These are phyloP conservation scores for Septoria linicola DNA, from an alignment of 2,329 filamentous ascomycete species.

Conservation along the genomic window DNA sequence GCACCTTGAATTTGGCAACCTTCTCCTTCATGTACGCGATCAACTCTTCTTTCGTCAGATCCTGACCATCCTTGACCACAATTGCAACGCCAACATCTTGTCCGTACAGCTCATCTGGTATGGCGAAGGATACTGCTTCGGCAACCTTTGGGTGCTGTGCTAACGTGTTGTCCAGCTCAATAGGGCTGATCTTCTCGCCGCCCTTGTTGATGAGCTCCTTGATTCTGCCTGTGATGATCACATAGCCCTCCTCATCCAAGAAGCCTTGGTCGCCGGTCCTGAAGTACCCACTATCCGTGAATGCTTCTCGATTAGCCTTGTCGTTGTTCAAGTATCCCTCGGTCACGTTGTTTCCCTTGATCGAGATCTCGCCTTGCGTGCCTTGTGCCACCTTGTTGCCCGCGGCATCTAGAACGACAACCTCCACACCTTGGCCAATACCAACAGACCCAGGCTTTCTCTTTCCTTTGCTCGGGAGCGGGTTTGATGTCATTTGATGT, in stretches of 20 bases:
- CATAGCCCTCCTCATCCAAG: slow-evolving; percentile 74
- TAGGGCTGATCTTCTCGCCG: slow-evolving; percentile 85
- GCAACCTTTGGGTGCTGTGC: slow-evolving; percentile 69
- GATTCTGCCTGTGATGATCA: slow-evolving; percentile 85
- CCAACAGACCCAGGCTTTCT: slow-evolving; percentile 81
- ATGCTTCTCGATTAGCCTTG: slow-evolving; percentile 70
- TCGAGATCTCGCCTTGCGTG: slow-evolving; percentile 76
- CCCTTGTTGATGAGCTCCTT: slow-evolving; percentile 92
- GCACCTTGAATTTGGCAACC: slow-evolving; percentile 80
- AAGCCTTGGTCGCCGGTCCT: slow-evolving; percentile 84
- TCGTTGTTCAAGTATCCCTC: slow-evolving; percentile 82
- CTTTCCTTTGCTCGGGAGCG: slow-evolving; percentile 59
- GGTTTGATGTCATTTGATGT: slow-evolving; percentile 75
- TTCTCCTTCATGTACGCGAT: slow-evolving; percentile 67
- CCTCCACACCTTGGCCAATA: slow-evolving; percentile 76
- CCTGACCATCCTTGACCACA: slow-evolving; percentile 65
- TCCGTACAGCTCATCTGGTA: slow-evolving; percentile 78
- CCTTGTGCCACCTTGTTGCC: slow-evolving; percentile 69
- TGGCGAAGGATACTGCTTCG: slow-evolving; percentile 80
- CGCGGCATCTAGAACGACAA: slow-evolving; percentile 70
- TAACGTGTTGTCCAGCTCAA: slow-evolving; percentile 81
- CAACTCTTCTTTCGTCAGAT: slow-evolving; percentile 57
- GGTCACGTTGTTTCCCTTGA: slow-evolving; percentile 79
- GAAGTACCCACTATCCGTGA: slow-evolving; percentile 77
- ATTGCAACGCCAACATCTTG: slow-evolving; percentile 78